phyloP scores from a whole-genome alignment of 176 grass and related monocot species.

The Zoysia japonica region DNA sequence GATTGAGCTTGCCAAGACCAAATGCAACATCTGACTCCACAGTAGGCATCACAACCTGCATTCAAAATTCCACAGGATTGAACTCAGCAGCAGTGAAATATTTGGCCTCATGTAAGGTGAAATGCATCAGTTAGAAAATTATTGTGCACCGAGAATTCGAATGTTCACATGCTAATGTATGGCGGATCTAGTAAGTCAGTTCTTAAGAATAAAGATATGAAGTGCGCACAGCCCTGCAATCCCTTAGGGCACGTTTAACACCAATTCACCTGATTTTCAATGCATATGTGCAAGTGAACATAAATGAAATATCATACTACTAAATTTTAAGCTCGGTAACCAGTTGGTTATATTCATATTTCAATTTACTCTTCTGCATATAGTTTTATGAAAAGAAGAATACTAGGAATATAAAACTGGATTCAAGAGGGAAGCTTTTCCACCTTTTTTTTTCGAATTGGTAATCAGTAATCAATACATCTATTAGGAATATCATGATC shows the following conservation, averaged over 20 bases:
- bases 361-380: neutral
- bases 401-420: neutral
- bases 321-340: neutral
- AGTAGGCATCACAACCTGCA: conserved; percentile 88
- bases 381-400: neutral
- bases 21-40: conserved; percentile 93
- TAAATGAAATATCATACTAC: conserved; percentile 7
- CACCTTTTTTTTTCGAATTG: neutral
- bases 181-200: neutral
- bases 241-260: neutral
- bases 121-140: conserved; percentile 19
- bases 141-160: neutral
- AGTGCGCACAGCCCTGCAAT: neutral
- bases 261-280: neutral
- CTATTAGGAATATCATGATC: neutral
- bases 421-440: neutral
- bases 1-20: conserved; percentile 89
- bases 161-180: neutral
- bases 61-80: neutral
- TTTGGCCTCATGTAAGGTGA: neutral
- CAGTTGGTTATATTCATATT: neutral
- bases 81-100: conserved; percentile 19
- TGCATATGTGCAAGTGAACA: neutral
- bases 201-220: conserved; percentile 6
- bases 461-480: neutral